Percentiles rank a stretch among this genome's conserved stretches.
phyloP scores from a whole-genome alignment of 768 basidiomycete species.

The Termitomyces eurrhizus region DNA sequence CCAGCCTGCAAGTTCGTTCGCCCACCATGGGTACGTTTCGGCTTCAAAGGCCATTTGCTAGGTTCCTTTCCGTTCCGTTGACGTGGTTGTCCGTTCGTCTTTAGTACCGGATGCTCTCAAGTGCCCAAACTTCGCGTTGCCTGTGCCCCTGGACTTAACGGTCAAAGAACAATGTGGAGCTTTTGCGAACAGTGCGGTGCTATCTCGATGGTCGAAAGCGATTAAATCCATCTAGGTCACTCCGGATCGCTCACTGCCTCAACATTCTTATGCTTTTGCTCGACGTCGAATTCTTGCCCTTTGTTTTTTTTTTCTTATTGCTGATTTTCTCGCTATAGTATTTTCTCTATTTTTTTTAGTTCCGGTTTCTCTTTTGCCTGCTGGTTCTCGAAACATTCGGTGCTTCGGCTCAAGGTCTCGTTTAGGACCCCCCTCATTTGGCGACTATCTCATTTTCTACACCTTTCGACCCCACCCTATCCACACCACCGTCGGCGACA shows the following conservation, averaged over 20 bases:
- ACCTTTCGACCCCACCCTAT: conserved; percentile 19
- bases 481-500: conserved; percentile 21
- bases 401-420: background rate
- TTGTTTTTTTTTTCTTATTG: conserved; percentile 14
- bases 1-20: conserved; percentile 57
- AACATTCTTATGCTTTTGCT: background rate
- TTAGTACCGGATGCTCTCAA: conserved; percentile 53
- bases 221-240: conserved; percentile 30
- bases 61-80: background rate
- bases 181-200: conserved; percentile 87
- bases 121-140: conserved; percentile 82
- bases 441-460: conserved; percentile 2
- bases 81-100: conserved; percentile 1
- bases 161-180: conserved; percentile 81
- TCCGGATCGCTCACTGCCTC: background rate
- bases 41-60: conserved; percentile 5
- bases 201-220: conserved; percentile 82
- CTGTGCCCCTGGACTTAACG: conserved; percentile 64
- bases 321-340: conserved; percentile 18
- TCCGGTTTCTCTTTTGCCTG: conserved; percentile 5
- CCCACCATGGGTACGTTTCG: conserved; percentile 66
- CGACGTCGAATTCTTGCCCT: conserved; percentile 9
- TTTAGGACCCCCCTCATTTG: conserved; percentile 13
- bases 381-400: conserved; percentile 1
- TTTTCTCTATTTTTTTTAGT: conserved; percentile 5